Conservation (phyloP, 768 basidiomycete genomes). For the Cystofilobasidium ferigula region DNA sequence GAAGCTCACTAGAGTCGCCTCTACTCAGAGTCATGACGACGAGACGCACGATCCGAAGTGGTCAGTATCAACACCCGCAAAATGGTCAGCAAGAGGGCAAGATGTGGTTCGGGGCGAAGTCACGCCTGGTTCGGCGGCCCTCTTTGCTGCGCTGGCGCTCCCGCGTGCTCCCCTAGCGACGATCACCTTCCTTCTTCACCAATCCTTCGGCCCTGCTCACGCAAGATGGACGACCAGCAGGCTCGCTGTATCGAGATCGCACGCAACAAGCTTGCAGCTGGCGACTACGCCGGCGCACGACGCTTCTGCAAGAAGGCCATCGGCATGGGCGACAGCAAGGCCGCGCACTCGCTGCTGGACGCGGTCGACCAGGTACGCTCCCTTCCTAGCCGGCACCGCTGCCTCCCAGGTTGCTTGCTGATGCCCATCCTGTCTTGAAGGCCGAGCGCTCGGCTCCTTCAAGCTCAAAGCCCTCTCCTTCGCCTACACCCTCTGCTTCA, state of each 20-base stretch:
- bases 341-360: constrained; percentile 7
- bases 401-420: not conserved
- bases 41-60: too few species aligned
- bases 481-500: constrained; percentile 1
- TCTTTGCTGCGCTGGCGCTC: too few species aligned
- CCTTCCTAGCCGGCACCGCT: not conserved
- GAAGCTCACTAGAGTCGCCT: too few species aligned
- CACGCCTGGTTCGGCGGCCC: too few species aligned
- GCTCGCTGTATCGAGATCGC: constrained; percentile 5
- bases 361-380: constrained; percentile 17
- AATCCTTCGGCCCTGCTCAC: too few species aligned
- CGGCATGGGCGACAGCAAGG: constrained; percentile 17
- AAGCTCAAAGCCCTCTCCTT: not conserved
- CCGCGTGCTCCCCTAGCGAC: too few species aligned
- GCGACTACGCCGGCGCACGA: constrained; percentile 18
- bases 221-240: constrained; percentile 4
- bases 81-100: too few species aligned
- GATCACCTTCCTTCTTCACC: too few species aligned
- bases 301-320: constrained; percentile 23
- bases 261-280: constrained; percentile 8
- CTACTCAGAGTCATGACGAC: too few species aligned
- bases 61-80: too few species aligned
- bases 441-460: constrained; percentile 13
- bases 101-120: too few species aligned
- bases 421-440: not conserved